Percentiles rank a stretch among this genome's conserved stretches.
Evolutionary conservation across 257 asterid species (phyloP).

Genomic region (Nicotiana paniculata): DNA sequence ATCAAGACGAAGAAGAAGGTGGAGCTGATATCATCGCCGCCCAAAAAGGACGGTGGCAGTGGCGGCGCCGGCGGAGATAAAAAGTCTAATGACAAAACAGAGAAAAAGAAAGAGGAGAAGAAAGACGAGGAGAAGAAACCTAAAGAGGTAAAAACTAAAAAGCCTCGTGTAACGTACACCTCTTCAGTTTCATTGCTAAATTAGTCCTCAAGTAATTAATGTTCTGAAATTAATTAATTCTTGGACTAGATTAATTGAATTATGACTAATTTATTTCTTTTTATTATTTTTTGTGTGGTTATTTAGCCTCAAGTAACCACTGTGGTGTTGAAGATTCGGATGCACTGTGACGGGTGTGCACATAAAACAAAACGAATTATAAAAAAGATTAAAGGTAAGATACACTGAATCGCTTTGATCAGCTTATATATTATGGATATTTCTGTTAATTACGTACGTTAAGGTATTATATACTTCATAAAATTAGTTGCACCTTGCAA

Average conservation of each 20-base stretch:
- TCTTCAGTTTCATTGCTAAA: neutral
- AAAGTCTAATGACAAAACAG: constrained; percentile 25
- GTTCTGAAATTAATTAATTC: neutral
- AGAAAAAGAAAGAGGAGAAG: constrained; percentile 24
- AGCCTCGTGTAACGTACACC: neutral
- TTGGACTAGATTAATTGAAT: neutral
- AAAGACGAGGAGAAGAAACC: constrained; percentile 28
- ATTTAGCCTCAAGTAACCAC: constrained; percentile 44
- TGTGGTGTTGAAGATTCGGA: constrained; percentile 57
- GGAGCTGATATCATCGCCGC: constrained; percentile 19
- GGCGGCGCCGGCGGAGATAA: constrained; percentile 25
- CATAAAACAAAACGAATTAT: constrained; percentile 61
- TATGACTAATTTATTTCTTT: neutral
- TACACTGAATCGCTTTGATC: neutral
- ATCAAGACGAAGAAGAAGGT: constrained; percentile 25
- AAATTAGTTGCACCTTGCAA: neutral
- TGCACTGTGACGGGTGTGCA: constrained; percentile 92
- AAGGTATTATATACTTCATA: neutral
- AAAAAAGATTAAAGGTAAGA: constrained; percentile 61
- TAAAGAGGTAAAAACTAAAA: constrained; percentile 23
- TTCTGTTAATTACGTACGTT: neutral
- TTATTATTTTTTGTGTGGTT: neutral
- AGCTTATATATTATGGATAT: neutral
- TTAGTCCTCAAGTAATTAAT: neutral
- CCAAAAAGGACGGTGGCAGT: constrained; percentile 14